Conservation (phyloP, 225 moss, liverwort and hornwort genomes). For the Sphagnum contortum region DNA sequence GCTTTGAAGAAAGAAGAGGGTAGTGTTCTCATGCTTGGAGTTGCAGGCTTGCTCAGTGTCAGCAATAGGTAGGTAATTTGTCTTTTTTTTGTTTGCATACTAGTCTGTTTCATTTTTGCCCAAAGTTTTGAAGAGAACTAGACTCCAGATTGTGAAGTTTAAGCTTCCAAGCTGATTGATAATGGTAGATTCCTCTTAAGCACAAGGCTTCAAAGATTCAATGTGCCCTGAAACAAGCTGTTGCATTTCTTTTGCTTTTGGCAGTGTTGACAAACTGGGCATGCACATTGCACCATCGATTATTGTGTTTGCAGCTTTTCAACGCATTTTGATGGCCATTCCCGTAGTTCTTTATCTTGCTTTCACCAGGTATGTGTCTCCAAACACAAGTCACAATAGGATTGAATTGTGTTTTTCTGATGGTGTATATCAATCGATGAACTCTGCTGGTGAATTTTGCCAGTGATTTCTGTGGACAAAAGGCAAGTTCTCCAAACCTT, state of each 20-base stretch:
- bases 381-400: too few species aligned
- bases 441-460: not conserved
- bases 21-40: conserved; percentile 42
- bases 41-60: conserved; percentile 36
- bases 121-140: too few species aligned
- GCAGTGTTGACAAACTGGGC: conserved; percentile 48
- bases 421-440: too few species aligned
- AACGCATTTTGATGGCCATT: conserved; percentile 39
- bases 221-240: not conserved
- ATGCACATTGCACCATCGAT: conserved; percentile 40
- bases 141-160: too few species aligned
- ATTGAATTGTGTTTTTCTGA: too few species aligned
- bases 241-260: not conserved
- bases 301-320: conserved; percentile 38
- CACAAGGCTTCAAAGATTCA: too few species aligned
- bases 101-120: too few species aligned
- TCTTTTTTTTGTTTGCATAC: conserved; percentile 1
- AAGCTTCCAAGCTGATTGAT: too few species aligned
- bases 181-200: too few species aligned
- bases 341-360: conserved; percentile 34
- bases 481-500: not conserved
- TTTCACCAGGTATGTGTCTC: conserved; percentile 19
- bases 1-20: conserved; percentile 36
- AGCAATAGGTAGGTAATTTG: conserved; percentile 26
- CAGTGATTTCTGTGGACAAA: conserved; percentile 8